These are phyloP conservation scores for Botrytis cinerea DNA, from an alignment of 2,329 filamentous ascomycete species.

Conservation along the genomic window DNA sequence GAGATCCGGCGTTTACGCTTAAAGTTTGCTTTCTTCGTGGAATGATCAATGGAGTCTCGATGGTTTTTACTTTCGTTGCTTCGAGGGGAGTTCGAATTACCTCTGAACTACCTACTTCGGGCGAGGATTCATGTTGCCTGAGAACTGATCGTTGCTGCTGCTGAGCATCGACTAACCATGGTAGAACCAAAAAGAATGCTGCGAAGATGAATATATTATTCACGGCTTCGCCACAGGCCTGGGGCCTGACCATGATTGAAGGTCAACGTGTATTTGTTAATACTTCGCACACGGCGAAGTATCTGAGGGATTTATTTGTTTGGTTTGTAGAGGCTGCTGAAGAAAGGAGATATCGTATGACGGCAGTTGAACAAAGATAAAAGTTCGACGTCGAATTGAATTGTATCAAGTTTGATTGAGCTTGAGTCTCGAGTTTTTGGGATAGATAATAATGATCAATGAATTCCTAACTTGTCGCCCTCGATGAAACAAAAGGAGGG, in stretches of 20 bases:
- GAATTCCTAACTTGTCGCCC: neutral
- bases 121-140: conserved; percentile 38
- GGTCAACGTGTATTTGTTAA: conserved; percentile 35
- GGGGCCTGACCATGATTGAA: conserved; percentile 45
- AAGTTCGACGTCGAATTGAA: neutral
- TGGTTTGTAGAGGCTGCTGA: conserved; percentile 25
- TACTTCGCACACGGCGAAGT: conserved; percentile 35
- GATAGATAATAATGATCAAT: neutral
- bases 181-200: conserved; percentile 59
- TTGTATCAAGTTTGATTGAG: neutral
- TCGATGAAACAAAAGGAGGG: conserved; percentile 14
- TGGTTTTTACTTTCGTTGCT: conserved; percentile 39
- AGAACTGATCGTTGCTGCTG: conserved; percentile 55
- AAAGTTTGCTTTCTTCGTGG: conserved; percentile 40
- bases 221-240: conserved; percentile 59
- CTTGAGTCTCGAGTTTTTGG: neutral
- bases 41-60: conserved; percentile 38
- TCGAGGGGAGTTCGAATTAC: conserved; percentile 33
- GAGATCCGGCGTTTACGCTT: conserved; percentile 37
- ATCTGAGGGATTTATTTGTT: conserved; percentile 28
- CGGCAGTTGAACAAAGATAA: conserved; percentile 9
- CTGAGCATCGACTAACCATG: conserved; percentile 63
- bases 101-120: conserved; percentile 38
- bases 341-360: conserved; percentile 17
- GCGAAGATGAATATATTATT: conserved; percentile 53